phyloP scores from a whole-genome alignment of 768 basidiomycete species.

The Amanita fuliginea region DNA sequence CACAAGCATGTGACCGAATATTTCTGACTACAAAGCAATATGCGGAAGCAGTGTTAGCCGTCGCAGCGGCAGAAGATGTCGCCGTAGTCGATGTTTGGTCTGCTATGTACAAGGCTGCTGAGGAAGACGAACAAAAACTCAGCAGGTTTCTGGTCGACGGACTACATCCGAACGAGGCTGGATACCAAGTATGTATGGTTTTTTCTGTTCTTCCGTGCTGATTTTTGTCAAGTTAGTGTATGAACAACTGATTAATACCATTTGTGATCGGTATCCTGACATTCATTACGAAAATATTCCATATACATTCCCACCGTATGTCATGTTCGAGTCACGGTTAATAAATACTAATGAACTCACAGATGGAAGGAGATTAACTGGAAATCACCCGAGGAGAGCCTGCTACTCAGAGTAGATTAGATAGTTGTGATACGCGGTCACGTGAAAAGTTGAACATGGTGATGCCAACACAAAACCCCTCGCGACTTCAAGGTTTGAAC shows the following conservation, averaged over 20 bases:
- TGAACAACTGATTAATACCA: constrained; percentile 45
- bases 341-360: constrained; percentile 6
- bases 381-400: constrained; percentile 6
- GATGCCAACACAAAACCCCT: constrained; percentile 11
- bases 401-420: neutral
- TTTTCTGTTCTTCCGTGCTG: neutral
- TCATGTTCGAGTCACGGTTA: constrained; percentile 10
- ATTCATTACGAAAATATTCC: constrained; percentile 54
- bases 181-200: constrained; percentile 50
- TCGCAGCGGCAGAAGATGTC: constrained; percentile 44
- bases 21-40: constrained; percentile 58
- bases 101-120: constrained; percentile 63
- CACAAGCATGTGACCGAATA: constrained; percentile 42
- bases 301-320: constrained; percentile 51
- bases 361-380: constrained; percentile 19
- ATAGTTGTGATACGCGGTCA: constrained; percentile 23
- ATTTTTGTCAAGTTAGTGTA: constrained; percentile 45
- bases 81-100: constrained; percentile 70
- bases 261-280: constrained; percentile 51
- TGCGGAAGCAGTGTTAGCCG: constrained; percentile 55
- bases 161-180: constrained; percentile 65
- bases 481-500: neutral
- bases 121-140: constrained; percentile 41
- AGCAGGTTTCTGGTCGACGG: constrained; percentile 58
- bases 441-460: constrained; percentile 42